A percentile compares a stretch with the other conserved stretches of the same genome.
These are phyloP conservation scores for Fusarium equiseti DNA, from an alignment of 2,329 filamentous ascomycete species.

Conservation along the genomic window DNA sequence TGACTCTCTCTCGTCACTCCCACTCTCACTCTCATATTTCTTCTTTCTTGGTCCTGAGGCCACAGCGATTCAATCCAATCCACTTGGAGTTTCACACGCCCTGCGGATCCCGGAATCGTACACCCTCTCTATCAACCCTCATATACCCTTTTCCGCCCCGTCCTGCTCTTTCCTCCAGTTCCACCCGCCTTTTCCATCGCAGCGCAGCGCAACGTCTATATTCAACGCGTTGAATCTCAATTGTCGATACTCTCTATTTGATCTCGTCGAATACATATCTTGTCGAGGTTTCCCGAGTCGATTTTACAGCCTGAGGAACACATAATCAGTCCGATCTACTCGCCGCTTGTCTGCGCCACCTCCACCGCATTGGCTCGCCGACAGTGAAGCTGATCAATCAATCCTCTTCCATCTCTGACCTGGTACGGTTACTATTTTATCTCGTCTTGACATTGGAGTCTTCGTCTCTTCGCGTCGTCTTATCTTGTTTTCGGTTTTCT, in stretches of 20 bases:
- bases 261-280: conserved; percentile 18
- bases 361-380: conserved; percentile 27
- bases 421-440: conserved; percentile 45
- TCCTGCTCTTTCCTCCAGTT: conserved; percentile 43
- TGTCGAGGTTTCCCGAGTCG: conserved; percentile 14
- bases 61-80: conserved; percentile 19
- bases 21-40: conserved; percentile 3
- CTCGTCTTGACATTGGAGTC: conserved; percentile 28
- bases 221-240: conserved; percentile 30
- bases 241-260: conserved; percentile 22
- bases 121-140: conserved; percentile 36
- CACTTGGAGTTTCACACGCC: conserved; percentile 22
- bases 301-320: conserved; percentile 31
- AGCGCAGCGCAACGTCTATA: conserved; percentile 19
- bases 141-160: conserved; percentile 48
- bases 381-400: conserved; percentile 33
- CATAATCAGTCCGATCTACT: conserved; percentile 26
- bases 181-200: conserved; percentile 40
- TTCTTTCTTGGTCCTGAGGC: conserved; percentile 35
- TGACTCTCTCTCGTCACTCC: conserved; percentile 1
- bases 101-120: conserved; percentile 17
- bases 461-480: conserved; percentile 17
- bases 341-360: conserved; percentile 31
- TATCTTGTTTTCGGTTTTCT: conserved; percentile 16
- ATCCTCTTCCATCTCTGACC: conserved; percentile 31